Base-by-base conservation (phyloP, 1,284 basidiomycete genomes). In the Cryptococcus neoformans region DNA sequence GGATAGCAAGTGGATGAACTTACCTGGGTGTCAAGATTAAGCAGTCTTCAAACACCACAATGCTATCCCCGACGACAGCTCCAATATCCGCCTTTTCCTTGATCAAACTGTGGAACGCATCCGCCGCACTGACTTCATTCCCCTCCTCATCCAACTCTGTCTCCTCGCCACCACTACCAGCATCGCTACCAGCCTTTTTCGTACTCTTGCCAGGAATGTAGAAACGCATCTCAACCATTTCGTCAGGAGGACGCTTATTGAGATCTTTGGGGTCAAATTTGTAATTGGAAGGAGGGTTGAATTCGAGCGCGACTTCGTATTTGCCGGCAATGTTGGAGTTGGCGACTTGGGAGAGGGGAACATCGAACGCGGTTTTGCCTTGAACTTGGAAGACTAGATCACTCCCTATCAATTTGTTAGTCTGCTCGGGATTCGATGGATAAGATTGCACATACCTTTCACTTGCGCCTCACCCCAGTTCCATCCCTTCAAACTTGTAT, bases 381-480 rank as follows among this genome's bases (percentile, higher is more conserved):
- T 90, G 88, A 2, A 98, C 88, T 44, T 90, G 80, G 77, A 99
- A 99, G 4, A 87, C 89, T 38, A 97, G 82, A 58, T 97, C 92
- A 74, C 88, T 84, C 53, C 90, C 93, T 96, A 64, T 6, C 28
- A n/a, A 6, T 6, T 9, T 17, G 28, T 37, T 51, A 3, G 16
- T 12, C n/a, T 9, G 7, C 38, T 10, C 36, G 10, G 6, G 14
- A 9, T 42, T 38, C 10, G 12, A 17, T 12, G n/a, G 5, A 5
- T 16, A 9, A 44, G 28, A 49, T 14, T 36, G 16, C 21, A 28
- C 37, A 74, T 63, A 90, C 93, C 89, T 82, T 92, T 89, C 64
- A 99, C 92, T 70, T 95, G 91, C 3, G 90, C 90, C 42, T 89
- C 84, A 14, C 96, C 96, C 96, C 96, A 99, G 75, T 99, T 99